Evolutionary conservation across 176 grass and related monocot species (phyloP), one percentile per base, ranked within the genome.

Genomic region (Eleusine coracana): DNA sequence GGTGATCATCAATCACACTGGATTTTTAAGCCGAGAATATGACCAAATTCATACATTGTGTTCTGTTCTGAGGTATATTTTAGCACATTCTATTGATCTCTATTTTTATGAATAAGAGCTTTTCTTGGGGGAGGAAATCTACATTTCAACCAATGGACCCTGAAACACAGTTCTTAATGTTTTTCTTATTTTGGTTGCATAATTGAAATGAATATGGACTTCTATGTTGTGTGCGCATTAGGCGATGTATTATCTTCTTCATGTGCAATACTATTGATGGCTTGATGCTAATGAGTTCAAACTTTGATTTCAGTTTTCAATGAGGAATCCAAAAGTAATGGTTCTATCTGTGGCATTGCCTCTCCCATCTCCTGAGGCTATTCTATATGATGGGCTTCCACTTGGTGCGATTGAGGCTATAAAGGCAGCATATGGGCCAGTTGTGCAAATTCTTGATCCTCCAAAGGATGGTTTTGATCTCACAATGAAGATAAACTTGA

Each of bases 401-500:
- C 89, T 96, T 66, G 96, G 93, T 54, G 93, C 96, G 23, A 94
- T 99, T 41, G 93, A 99, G 42, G 89, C 96, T 73, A 90, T 99
- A 74, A 99, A 99, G 81, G 80, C 85, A 28, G 83, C 93, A 61
- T 99, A 99, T 88, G 96, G 96, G 37, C 18, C 80, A 4, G 85
- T 94, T 38, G 93, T 94, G 80, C 93, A 99, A 78, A 99, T 99
- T 86, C 89, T 96, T 46, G 96, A 99, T 79, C 96, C 96, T 36
- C 96, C 96, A 77, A 95, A 95, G 79, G 96, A 98, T 70, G 91
- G 96, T 25, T 99, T 96, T 85, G 89, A 99, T 77, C 87, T 99
- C 80, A 99, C 96, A 21, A 87, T 99, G 91, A 99, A 99, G 89
- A 95, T 99, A 87, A 94, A 90, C 84, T 74, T 99, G 84, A 93